These are phyloP conservation scores for Cicer cuneatum DNA, from an alignment of 306 rosid genomes.

Conservation along the genomic window DNA sequence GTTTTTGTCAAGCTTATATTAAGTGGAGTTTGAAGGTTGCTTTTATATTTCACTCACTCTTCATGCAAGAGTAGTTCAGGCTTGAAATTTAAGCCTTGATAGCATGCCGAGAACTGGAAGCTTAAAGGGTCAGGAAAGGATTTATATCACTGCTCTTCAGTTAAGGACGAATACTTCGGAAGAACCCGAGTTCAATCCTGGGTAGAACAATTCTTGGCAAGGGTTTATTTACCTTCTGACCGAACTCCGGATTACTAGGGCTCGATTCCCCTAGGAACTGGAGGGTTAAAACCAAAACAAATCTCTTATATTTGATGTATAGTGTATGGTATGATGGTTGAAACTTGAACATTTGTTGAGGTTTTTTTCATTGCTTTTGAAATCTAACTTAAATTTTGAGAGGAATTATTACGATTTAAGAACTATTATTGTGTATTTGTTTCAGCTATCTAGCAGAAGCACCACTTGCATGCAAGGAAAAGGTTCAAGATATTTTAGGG, in stretches of 20 bases:
- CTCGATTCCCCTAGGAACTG: too few species aligned
- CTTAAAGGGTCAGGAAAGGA: neutral
- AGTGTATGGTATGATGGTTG: neutral
- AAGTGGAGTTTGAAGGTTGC: neutral
- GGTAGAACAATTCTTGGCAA: too few species aligned
- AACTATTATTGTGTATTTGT: constrained; percentile 35
- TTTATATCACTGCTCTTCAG: neutral
- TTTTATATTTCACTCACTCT: constrained; percentile 5
- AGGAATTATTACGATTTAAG: constrained; percentile 21
- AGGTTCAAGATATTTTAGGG: constrained; percentile 72
- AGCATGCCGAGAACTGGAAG: neutral
- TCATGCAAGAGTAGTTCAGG: constrained; percentile 5
- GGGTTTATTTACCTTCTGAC: too few species aligned
- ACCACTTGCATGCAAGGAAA: constrained; percentile 80
- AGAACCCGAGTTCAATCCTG: too few species aligned
- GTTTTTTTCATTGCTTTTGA: neutral
- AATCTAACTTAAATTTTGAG: neutral
- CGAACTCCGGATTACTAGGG: too few species aligned
- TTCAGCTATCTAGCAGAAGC: constrained; percentile 97
- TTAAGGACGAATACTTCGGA: too few species aligned
- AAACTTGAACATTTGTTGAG: constrained; percentile 27
- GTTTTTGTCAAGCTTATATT: constrained; percentile 28
- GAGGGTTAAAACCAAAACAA: too few species aligned
- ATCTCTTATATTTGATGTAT: constrained; percentile 4
- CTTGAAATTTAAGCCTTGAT: constrained; percentile 25